Percentiles rank a stretch among this genome's conserved stretches.
These are phyloP conservation scores for Pseudocercospora fuligena DNA, from an alignment of 2,329 filamentous ascomycete species.

Conservation along the genomic window DNA sequence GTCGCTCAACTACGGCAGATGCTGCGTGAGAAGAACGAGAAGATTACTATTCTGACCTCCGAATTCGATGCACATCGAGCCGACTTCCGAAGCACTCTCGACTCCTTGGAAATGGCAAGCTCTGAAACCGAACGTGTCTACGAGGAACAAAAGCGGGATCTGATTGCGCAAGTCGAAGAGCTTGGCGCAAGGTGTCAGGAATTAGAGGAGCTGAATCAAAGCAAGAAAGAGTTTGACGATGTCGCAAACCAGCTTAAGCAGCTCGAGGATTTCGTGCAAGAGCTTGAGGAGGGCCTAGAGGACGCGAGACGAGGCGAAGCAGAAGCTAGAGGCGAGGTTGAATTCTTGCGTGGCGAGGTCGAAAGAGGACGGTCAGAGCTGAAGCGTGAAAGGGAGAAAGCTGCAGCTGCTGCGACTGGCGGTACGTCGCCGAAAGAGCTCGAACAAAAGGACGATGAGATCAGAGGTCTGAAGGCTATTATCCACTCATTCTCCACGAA, in stretches of 20 bases:
- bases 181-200: constrained; percentile 84
- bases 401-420: constrained; percentile 58
- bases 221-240: constrained; percentile 85
- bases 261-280: constrained; percentile 92
- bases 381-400: constrained; percentile 84
- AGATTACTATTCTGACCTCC: constrained; percentile 86
- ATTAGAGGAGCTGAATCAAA: constrained; percentile 76
- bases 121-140: constrained; percentile 96
- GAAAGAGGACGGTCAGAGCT: constrained; percentile 89
- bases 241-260: constrained; percentile 92
- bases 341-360: constrained; percentile 92
- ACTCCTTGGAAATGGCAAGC: constrained; percentile 93
- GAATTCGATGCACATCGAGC: constrained; percentile 95
- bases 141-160: constrained; percentile 85
- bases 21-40: constrained; percentile 93
- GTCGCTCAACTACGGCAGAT: constrained; percentile 72
- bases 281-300: constrained; percentile 94
- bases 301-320: constrained; percentile 93
- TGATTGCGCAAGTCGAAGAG: constrained; percentile 76
- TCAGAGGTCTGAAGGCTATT: constrained; percentile 93
- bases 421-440: constrained; percentile 68
- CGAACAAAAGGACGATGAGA: constrained; percentile 95
- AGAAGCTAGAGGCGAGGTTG: constrained; percentile 92
- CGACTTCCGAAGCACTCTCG: constrained; percentile 95
- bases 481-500: constrained; percentile 92